Conservation (phyloP, 495 filamentous ascomycete genomes). For the Diplogelasinospora grovesii region DNA sequence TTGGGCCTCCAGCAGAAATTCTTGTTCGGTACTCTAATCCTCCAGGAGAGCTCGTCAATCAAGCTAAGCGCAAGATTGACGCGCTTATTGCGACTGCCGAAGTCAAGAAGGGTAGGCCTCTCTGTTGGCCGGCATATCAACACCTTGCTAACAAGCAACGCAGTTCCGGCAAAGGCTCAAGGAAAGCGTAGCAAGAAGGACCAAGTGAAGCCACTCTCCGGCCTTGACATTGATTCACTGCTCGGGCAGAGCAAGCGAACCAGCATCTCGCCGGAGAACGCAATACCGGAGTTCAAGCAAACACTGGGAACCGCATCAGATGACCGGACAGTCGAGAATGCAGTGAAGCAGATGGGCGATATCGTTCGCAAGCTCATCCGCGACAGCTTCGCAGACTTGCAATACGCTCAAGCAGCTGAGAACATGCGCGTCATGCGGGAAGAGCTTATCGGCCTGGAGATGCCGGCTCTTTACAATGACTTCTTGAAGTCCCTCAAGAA, state of each 20-base stretch:
- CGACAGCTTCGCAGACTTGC: slow-evolving; percentile 65
- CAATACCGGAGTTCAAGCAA: slow-evolving; percentile 90
- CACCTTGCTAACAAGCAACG: slow-evolving; percentile 19
- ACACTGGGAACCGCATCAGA: slow-evolving; percentile 57
- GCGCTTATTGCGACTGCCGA: slow-evolving; percentile 61
- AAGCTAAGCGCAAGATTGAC: slow-evolving; percentile 50
- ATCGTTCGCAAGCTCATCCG: slow-evolving; percentile 65
- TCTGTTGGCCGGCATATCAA: not conserved
- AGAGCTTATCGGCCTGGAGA: slow-evolving; percentile 68
- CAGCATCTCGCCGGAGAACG: slow-evolving; percentile 70
- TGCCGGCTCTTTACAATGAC: slow-evolving; percentile 70
- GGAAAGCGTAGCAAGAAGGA: slow-evolving; percentile 63
- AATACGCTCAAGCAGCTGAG: slow-evolving; percentile 71
- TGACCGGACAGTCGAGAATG: slow-evolving; percentile 55
- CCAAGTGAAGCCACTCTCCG: slow-evolving; percentile 77
- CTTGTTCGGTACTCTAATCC: slow-evolving; percentile 70
- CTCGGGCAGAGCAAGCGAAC: slow-evolving; percentile 47
- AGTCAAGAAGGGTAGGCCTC: slow-evolving; percentile 74
- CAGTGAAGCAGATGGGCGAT: slow-evolving; percentile 63
- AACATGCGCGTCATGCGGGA: slow-evolving; percentile 70
- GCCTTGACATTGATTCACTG: slow-evolving; percentile 77
- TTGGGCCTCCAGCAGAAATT: slow-evolving; percentile 60
- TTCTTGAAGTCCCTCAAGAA: slow-evolving; percentile 65
- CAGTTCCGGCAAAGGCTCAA: slow-evolving; percentile 79
- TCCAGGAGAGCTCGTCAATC: slow-evolving; percentile 56